These are phyloP conservation scores for Neurospora hispaniola DNA, from an alignment of 495 filamentous ascomycete genomes.

Conservation along the genomic window DNA sequence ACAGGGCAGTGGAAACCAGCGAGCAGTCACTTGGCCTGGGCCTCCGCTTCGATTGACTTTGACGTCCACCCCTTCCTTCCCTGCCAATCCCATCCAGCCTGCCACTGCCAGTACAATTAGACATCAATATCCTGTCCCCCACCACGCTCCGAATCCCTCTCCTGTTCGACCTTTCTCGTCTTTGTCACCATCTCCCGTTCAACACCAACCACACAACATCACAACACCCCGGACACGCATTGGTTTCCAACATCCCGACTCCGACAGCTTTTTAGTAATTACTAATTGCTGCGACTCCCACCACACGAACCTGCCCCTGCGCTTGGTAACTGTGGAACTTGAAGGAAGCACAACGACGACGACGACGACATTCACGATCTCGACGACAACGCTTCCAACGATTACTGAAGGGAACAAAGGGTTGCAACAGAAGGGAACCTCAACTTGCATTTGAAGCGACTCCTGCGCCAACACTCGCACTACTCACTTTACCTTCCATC, in stretches of 20 bases:
- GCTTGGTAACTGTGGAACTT: neutral
- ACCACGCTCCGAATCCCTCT: slow-evolving; percentile 18
- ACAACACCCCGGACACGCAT: neutral
- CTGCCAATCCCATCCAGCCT: neutral
- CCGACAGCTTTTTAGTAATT: neutral
- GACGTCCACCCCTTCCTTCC: slow-evolving; percentile 5
- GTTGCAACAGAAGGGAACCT: neutral
- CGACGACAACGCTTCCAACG: neutral
- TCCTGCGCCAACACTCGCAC: neutral
- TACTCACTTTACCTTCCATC: neutral
- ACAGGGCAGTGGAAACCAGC: slow-evolving; percentile 3
- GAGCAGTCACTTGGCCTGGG: slow-evolving; percentile 10
- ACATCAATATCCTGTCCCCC: slow-evolving; percentile 26
- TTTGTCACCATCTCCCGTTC: slow-evolving; percentile 10
- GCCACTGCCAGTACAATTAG: slow-evolving; percentile 15
- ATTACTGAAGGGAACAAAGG: neutral
- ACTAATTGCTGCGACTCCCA: neutral
- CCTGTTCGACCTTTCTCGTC: slow-evolving; percentile 4
- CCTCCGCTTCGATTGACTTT: slow-evolving; percentile 4
- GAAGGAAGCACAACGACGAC: neutral
- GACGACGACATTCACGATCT: neutral
- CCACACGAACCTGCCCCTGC: neutral
- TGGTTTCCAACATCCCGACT: neutral
- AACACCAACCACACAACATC: neutral
- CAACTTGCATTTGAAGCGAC: neutral